Evolutionary conservation across 768 basidiomycete genomes (phyloP).

Genomic region (Sarcomyxa edulis): DNA sequence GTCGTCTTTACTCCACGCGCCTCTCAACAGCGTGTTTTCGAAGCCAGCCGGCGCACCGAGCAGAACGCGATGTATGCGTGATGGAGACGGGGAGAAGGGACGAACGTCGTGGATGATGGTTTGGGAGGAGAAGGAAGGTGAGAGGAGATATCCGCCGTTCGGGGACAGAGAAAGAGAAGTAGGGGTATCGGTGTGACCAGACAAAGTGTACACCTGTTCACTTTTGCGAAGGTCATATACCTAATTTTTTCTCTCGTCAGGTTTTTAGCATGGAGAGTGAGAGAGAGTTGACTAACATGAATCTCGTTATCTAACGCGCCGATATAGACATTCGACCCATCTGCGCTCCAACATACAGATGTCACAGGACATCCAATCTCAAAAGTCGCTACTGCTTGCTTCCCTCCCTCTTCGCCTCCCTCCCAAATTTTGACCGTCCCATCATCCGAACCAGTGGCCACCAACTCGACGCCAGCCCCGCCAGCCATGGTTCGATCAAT

Average conservation of each 20-base stretch:
- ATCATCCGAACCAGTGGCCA: constrained; percentile 89
- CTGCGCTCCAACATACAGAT: constrained; percentile 86
- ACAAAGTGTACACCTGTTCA: constrained; percentile 72
- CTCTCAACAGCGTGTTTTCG: constrained; percentile 79
- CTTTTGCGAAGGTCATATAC: constrained; percentile 88
- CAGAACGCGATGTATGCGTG: constrained; percentile 72
- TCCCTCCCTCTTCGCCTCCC: constrained; percentile 68
- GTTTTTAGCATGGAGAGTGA: constrained; percentile 3
- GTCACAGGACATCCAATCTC: constrained; percentile 90
- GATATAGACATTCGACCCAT: constrained; percentile 86
- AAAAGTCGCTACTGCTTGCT: constrained; percentile 73
- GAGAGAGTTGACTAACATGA: constrained; percentile 55
- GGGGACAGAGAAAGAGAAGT: constrained; percentile 92
- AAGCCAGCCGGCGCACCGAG: constrained; percentile 92
- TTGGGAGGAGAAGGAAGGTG: constrained; percentile 86
- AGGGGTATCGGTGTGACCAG: constrained; percentile 89
- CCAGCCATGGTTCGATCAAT: constrained; percentile 83
- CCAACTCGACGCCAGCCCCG: constrained; percentile 78
- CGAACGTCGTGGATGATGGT: constrained; percentile 89
- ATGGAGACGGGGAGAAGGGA: constrained; percentile 85
- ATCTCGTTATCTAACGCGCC: constrained; percentile 95
- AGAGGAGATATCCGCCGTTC: constrained; percentile 80
- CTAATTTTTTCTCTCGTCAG: too few species aligned
- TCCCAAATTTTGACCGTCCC: constrained; percentile 92
- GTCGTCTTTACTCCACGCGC: constrained; percentile 85